Percentiles rank a stretch among this genome's conserved stretches.
phyloP scores from a whole-genome alignment of 2,329 filamentous ascomycete genomes.

The Plectosphaerella cucumerina region DNA sequence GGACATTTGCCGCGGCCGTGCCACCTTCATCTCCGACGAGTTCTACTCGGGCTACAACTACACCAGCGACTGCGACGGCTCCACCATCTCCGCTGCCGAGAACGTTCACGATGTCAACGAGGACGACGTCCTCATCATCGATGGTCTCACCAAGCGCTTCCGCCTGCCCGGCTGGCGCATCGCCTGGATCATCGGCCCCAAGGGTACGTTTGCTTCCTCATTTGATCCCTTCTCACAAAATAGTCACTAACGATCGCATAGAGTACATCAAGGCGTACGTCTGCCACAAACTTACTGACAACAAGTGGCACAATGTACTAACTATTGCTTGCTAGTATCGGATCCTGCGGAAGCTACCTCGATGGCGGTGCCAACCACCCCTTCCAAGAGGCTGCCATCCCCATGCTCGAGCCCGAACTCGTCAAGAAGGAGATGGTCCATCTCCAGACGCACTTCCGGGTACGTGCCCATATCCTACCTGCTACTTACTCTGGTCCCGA shows the following conservation, averaged over 20 bases:
- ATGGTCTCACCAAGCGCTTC: constrained; percentile 95
- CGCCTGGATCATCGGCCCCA: constrained; percentile 92
- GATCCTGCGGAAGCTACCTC: constrained; percentile 87
- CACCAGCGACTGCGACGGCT: constrained; percentile 84
- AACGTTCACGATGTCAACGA: constrained; percentile 88
- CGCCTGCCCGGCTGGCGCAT: constrained; percentile 94
- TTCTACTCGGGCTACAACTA: constrained; percentile 98
- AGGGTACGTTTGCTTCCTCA: constrained; percentile 41
- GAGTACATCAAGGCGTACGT: constrained; percentile 83
- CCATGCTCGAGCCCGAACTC: constrained; percentile 83
- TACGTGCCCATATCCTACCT: constrained; percentile 23
- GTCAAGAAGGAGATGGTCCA: constrained; percentile 85
- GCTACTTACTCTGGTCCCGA: neutral
- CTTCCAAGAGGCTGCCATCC: constrained; percentile 89
- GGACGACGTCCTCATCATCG: constrained; percentile 90
- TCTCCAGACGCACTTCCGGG: constrained; percentile 80
- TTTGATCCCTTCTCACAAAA: neutral
- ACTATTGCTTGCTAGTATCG: constrained; percentile 49
- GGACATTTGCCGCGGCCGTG: constrained; percentile 84
- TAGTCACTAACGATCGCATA: constrained; percentile 14
- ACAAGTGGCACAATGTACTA: too few relatives aligned
- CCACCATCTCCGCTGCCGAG: constrained; percentile 81
- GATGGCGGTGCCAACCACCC: constrained; percentile 93
- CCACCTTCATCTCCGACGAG: constrained; percentile 91
- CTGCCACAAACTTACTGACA: neutral